phyloP scores from a whole-genome alignment of 2,329 filamentous ascomycete species.

The Pseudofabraea citricarpa region DNA sequence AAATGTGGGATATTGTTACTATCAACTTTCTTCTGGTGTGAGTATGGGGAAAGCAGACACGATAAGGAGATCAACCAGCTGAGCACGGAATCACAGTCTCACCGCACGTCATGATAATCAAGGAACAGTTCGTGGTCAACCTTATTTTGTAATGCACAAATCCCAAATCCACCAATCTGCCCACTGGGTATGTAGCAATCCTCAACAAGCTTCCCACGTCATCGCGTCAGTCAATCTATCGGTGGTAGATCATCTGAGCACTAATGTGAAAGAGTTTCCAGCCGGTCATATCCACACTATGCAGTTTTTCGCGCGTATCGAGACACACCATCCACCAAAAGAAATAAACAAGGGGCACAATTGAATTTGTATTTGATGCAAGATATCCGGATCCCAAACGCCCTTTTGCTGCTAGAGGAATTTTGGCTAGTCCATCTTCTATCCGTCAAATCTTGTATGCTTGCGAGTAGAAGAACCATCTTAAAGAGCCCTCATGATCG shows the following conservation, averaged over 20 bases:
- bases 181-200: slow-evolving; percentile 56
- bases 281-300: slow-evolving; percentile 40
- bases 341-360: slow-evolving; percentile 19
- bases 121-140: neutral
- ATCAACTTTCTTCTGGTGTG: no score
- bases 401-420: slow-evolving; percentile 52
- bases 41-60: neutral
- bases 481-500: slow-evolving; percentile 22
- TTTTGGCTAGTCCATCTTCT: slow-evolving; percentile 65
- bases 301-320: slow-evolving; percentile 24
- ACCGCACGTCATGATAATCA: neutral
- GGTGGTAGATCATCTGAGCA: slow-evolving; percentile 34
- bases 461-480: slow-evolving; percentile 24
- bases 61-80: no score
- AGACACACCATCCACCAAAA: slow-evolving; percentile 27
- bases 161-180: slow-evolving; percentile 38
- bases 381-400: slow-evolving; percentile 82
- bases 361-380: slow-evolving; percentile 56
- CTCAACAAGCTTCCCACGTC: slow-evolving; percentile 60
- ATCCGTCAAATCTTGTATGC: slow-evolving; percentile 57
- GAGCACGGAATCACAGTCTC: no score
- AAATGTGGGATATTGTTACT: no score
- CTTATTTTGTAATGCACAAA: slow-evolving; percentile 13
- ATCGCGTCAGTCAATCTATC: slow-evolving; percentile 41
- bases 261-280: slow-evolving; percentile 54